Evolutionary conservation across 306 rosid species (phyloP).

Genomic region (Casuarina equisetifolia): DNA sequence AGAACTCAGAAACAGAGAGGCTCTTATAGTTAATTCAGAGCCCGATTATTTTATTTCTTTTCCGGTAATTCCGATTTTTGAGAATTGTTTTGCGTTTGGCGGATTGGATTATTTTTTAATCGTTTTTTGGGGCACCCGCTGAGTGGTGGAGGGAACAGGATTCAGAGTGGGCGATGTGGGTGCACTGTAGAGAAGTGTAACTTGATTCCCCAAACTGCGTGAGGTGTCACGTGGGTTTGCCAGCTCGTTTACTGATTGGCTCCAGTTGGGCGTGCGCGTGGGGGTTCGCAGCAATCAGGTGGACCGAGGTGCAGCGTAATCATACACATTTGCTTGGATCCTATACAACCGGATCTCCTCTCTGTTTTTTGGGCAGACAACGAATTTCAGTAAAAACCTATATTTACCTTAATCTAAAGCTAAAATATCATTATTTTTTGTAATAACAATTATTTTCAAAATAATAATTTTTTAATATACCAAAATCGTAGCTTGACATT

Average conservation of each 20-base stretch:
- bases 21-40: constrained; percentile 32
- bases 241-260: constrained; percentile 63
- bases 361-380: too few species aligned
- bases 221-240: constrained; percentile 30
- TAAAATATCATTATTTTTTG: too few species aligned
- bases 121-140: not conserved
- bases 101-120: too few species aligned
- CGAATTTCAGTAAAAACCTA: too few species aligned
- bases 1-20: constrained; percentile 13
- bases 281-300: constrained; percentile 22
- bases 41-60: not conserved
- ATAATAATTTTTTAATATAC: too few species aligned
- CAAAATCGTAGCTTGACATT: too few species aligned
- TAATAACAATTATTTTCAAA: too few species aligned
- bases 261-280: constrained; percentile 43
- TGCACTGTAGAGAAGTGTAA: not conserved
- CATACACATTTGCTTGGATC: not conserved
- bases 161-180: not conserved
- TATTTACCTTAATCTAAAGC: too few species aligned
- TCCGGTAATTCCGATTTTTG: not conserved
- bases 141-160: not conserved
- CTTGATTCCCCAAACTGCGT: not conserved
- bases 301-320: not conserved
- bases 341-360: not conserved
- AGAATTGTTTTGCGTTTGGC: not conserved